Conservation (phyloP, 2,329 filamentous ascomycete genomes). For the Colletotrichum scovillei region DNA sequence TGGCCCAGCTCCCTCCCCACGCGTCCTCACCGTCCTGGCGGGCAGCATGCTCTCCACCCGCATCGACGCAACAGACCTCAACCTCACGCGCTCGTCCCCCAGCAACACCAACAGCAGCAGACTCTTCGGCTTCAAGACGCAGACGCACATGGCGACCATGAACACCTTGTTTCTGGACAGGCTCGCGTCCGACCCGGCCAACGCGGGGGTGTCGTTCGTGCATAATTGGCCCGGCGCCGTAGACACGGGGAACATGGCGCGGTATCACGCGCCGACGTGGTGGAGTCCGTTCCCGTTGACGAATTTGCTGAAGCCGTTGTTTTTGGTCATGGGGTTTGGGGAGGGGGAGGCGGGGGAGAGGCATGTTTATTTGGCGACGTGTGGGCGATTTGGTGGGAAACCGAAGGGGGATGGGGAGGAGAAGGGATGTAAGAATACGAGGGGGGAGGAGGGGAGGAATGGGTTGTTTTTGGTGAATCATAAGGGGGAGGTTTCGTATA, state of each 20-base stretch:
- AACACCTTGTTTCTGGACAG: conserved; percentile 41
- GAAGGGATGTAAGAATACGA: neutral
- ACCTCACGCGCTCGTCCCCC: conserved; percentile 32
- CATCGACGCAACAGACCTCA: conserved; percentile 38
- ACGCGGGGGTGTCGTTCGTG: conserved; percentile 40
- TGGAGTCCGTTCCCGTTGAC: conserved; percentile 24
- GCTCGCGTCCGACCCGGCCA: conserved; percentile 34
- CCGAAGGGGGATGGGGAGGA: neutral
- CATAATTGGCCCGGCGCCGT: conserved; percentile 45
- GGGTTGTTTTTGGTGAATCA: conserved; percentile 30
- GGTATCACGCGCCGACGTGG: conserved; percentile 13
- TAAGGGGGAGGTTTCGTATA: conserved; percentile 27
- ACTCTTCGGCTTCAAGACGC: conserved; percentile 40
- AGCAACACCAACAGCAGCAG: neutral
- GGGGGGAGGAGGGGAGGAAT: neutral
- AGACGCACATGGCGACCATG: conserved; percentile 31
- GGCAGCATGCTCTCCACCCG: conserved; percentile 38
- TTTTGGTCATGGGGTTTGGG: conserved; percentile 14
- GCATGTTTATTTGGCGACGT: conserved; percentile 31
- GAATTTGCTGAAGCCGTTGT: conserved; percentile 21
- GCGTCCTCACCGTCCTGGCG: conserved; percentile 42
- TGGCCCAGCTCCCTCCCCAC: conserved; percentile 38
- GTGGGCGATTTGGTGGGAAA: conserved; percentile 16
- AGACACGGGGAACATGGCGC: conserved; percentile 38
- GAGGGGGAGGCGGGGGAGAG: conserved; percentile 27